phyloP scores from a whole-genome alignment of 1,284 basidiomycete genomes.

The Trametes sp. region DNA sequence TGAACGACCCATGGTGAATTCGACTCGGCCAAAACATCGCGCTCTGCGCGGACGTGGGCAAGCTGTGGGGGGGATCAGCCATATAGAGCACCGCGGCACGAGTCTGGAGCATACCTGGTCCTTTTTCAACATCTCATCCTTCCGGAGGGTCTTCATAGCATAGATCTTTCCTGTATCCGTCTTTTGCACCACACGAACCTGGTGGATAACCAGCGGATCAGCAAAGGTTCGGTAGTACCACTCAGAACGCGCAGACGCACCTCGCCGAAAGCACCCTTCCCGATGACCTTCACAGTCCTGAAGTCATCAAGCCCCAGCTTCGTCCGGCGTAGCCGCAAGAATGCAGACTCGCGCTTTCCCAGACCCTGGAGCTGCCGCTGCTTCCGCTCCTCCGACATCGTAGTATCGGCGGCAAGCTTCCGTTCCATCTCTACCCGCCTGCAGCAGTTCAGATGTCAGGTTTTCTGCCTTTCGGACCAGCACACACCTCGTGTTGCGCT shows the following conservation, averaged over 20 bases:
- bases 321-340: slow-evolving; percentile 90
- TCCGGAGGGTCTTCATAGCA: slow-evolving; percentile 98
- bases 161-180: slow-evolving; percentile 98
- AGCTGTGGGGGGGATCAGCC: slow-evolving; percentile 60
- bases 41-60: slow-evolving; percentile 97
- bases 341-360: slow-evolving; percentile 91
- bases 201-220: slow-evolving; percentile 21
- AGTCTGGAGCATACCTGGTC: slow-evolving; percentile 78
- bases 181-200: slow-evolving; percentile 97
- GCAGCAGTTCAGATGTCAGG: slow-evolving; percentile 20
- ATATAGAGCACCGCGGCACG: slow-evolving; percentile 14
- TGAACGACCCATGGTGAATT: slow-evolving; percentile 99
- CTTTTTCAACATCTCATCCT: slow-evolving; percentile 99
- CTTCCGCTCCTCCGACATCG: slow-evolving; percentile 84
- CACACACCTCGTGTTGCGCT: slow-evolving; percentile 68
- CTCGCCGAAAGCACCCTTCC: slow-evolving; percentile 99
- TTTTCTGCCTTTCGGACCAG: background rate
- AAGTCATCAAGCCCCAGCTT: slow-evolving; percentile 95
- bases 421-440: slow-evolving; percentile 95
- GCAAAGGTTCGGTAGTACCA: slow-evolving; percentile 5
- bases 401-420: slow-evolving; percentile 78
- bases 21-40: slow-evolving; percentile 96
- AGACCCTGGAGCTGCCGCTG: slow-evolving; percentile 91
- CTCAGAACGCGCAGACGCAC: slow-evolving; percentile 48
- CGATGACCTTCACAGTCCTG: slow-evolving; percentile 97